Percentiles rank a stretch among this genome's conserved stretches.
phyloP scores from a whole-genome alignment of 352 stramenopile species.

The Globisporangium nunn region DNA sequence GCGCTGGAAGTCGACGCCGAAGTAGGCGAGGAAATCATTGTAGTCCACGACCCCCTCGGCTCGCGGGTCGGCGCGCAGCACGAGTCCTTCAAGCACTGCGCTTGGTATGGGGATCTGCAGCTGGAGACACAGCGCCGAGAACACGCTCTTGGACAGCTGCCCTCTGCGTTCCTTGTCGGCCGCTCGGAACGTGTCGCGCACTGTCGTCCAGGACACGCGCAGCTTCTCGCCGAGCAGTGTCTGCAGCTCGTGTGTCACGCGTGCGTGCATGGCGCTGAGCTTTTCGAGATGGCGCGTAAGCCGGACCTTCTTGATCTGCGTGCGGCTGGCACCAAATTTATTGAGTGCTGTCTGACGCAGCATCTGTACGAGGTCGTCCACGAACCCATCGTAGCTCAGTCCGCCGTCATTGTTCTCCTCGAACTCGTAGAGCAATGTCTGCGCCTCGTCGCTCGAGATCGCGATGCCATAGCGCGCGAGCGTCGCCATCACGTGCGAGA shows the following conservation, averaged over 20 bases:
- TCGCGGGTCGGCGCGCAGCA: conserved; percentile 19
- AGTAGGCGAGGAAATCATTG: conserved; percentile 54
- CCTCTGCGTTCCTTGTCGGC: conserved; percentile 31
- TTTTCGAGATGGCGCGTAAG: conserved; percentile 41
- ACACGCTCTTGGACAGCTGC: conserved; percentile 28
- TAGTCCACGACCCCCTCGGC: conserved; percentile 37
- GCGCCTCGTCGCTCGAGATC: conserved; percentile 45
- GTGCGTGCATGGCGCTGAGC: conserved; percentile 40
- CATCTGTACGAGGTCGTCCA: conserved; percentile 50
- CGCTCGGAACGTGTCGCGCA: conserved; percentile 44
- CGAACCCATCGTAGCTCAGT: conserved; percentile 50
- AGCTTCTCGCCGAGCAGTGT: conserved; percentile 34
- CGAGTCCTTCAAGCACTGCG: conserved; percentile 34
- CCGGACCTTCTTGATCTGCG: conserved; percentile 50
- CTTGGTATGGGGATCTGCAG: conserved; percentile 25
- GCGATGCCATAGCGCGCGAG: conserved; percentile 42
- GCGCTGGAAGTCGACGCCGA: conserved; percentile 55
- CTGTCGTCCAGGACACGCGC: conserved; percentile 38
- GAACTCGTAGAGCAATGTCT: conserved; percentile 59
- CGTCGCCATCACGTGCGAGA: conserved; percentile 38
- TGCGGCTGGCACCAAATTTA: conserved; percentile 23
- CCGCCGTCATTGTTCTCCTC: conserved; percentile 71
- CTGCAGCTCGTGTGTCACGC: conserved; percentile 37
- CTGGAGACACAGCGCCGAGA: conserved; percentile 28
- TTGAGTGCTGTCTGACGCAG: conserved; percentile 36